A percentile compares a stretch with the other conserved stretches of the same genome.
These are phyloP conservation scores for Chenopodium quinoa DNA, from an alignment of 148 eudicot genomes.

Conservation along the genomic window DNA sequence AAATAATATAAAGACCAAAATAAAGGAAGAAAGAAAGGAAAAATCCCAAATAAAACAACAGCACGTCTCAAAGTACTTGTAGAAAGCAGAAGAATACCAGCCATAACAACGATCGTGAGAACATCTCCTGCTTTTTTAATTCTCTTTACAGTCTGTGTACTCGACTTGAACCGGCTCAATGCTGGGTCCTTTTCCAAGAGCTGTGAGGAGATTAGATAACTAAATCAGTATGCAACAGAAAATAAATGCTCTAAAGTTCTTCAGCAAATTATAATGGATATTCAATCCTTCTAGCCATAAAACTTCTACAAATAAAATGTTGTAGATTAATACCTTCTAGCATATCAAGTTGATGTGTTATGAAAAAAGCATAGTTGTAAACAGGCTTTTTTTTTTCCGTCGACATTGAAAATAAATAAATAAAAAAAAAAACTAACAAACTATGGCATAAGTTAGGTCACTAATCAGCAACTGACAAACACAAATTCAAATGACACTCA, in stretches of 20 bases:
- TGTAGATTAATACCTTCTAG: neutral
- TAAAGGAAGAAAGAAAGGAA: neutral
- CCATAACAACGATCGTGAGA: constrained; percentile 75
- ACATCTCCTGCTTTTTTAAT: constrained; percentile 70
- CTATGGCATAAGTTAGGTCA: neutral
- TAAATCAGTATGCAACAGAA: constrained; percentile 19
- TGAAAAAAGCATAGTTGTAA: neutral
- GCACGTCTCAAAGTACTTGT: constrained; percentile 1
- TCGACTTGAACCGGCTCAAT: constrained; percentile 74
- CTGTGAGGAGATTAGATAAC: constrained; percentile 42
- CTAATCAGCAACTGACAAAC: neutral
- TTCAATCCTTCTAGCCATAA: neutral
- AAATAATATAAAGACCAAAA: neutral
- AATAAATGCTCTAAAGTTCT: neutral
- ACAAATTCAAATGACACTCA: neutral
- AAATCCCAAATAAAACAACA: neutral
- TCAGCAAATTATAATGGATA: neutral
- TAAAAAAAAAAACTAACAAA: neutral
- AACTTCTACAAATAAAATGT: constrained; percentile 15
- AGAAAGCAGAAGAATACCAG: constrained; percentile 52
- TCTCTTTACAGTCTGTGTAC: constrained; percentile 52
- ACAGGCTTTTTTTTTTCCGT: neutral
- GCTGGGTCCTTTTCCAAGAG: constrained; percentile 79
- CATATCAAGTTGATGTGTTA: neutral
- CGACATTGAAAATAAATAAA: neutral